phyloP scores from a whole-genome alignment of 257 asterid genomes.

The Solanum dulcamara region DNA sequence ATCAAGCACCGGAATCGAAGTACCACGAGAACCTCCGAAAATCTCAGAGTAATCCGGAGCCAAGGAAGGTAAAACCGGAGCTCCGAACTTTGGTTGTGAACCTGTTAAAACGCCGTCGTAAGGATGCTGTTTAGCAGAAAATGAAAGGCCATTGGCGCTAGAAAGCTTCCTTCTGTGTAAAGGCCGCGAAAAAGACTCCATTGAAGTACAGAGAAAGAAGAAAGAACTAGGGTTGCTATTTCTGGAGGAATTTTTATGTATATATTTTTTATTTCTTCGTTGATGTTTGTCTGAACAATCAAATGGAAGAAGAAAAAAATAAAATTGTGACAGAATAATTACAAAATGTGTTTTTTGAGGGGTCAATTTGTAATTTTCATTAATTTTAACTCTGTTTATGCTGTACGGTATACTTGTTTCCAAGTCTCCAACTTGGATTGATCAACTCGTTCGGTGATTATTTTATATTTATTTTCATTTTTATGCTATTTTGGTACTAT shows the following conservation, averaged over 20 bases:
- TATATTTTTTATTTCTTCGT: neutral
- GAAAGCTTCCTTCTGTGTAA: conserved; percentile 50
- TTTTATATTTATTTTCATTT: neutral
- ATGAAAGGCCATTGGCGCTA: conserved; percentile 24
- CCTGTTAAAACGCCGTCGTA: conserved; percentile 64
- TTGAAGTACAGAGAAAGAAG: conserved; percentile 7
- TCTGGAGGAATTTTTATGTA: neutral
- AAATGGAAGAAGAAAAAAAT: neutral
- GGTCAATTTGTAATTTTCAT: neutral
- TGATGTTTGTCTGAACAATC: conserved; percentile 3
- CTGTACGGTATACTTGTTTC: neutral
- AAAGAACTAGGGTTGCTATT: neutral
- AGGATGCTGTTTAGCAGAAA: conserved; percentile 42
- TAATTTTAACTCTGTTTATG: neutral
- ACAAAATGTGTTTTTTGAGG: neutral
- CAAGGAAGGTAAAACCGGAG: conserved; percentile 7
- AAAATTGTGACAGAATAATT: neutral
- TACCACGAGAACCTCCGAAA: conserved; percentile 34
- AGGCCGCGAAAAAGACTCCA: conserved; percentile 69
- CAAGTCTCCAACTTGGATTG: neutral
- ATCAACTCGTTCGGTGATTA: neutral
- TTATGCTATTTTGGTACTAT: neutral
- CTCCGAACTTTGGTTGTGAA: conserved; percentile 17
- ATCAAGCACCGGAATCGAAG: conserved; percentile 81
- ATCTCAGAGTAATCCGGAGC: conserved; percentile 60